Evolutionary conservation across 495 filamentous ascomycete species (phyloP).

Genomic region (Tricharina praecox): DNA sequence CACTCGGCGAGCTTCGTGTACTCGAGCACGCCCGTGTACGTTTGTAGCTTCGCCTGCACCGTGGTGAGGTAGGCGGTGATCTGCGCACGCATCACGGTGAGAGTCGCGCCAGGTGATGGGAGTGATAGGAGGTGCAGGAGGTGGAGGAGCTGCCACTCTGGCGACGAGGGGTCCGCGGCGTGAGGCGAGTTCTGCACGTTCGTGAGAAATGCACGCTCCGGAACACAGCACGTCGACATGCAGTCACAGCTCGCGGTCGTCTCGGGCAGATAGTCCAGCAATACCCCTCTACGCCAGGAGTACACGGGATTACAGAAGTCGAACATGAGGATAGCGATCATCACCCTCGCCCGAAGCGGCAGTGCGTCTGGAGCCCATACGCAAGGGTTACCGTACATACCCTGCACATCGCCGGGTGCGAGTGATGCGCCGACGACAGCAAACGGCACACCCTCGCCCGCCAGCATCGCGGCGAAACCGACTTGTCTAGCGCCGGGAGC

Average conservation of each 20-base stretch:
- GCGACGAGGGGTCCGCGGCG: background rate
- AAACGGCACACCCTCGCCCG: background rate
- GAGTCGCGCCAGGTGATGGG: background rate
- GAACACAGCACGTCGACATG: no score
- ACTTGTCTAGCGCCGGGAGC: background rate
- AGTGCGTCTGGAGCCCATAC: background rate
- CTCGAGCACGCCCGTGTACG: background rate
- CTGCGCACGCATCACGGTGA: background rate
- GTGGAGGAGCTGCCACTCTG: background rate
- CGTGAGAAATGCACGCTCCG: slow-evolving; percentile 3
- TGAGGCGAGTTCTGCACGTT: background rate
- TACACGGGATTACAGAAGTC: slow-evolving; percentile 12
- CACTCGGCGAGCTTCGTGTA: slow-evolving; percentile 15
- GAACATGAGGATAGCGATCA: slow-evolving; percentile 5
- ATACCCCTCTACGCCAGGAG: slow-evolving; percentile 8
- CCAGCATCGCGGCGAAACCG: background rate
- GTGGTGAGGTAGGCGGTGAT: background rate
- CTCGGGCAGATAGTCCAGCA: slow-evolving; percentile 10
- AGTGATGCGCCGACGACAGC: background rate
- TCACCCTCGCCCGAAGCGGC: background rate
- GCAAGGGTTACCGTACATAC: no score
- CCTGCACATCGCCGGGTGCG: background rate
- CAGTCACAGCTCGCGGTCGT: slow-evolving; percentile 5
- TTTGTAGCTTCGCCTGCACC: background rate
- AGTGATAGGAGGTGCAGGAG: no score